Percentiles rank a stretch among this genome's conserved stretches.
Evolutionary conservation across 305 asterid species (phyloP).

Genomic region (Fraxinus platypoda): DNA sequence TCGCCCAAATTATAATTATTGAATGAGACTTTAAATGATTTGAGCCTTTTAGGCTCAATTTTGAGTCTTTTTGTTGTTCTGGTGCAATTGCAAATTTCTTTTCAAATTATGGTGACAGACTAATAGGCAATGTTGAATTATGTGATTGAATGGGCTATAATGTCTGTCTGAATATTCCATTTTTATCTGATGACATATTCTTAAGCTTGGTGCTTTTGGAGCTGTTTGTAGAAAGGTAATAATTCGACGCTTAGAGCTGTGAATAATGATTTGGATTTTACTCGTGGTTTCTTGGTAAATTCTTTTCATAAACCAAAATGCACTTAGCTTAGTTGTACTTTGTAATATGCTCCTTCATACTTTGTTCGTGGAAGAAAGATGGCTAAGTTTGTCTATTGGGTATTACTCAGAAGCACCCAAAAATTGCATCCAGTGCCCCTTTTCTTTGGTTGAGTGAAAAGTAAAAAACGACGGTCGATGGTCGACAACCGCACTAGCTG

Average conservation of each 20-base stretch:
- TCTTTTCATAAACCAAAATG: too few species aligned
- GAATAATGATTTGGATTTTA: too few species aligned
- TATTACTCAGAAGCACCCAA: slow-evolving; percentile 52
- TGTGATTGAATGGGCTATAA: neutral
- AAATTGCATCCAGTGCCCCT: slow-evolving; percentile 42
- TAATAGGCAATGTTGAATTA: neutral
- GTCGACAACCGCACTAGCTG: too few species aligned
- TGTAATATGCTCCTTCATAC: slow-evolving; percentile 6
- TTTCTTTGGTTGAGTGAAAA: slow-evolving; percentile 18
- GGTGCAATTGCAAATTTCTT: neutral
- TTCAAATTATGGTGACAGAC: neutral
- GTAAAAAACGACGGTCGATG: too few species aligned
- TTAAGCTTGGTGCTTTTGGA: too few species aligned
- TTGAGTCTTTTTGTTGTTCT: neutral
- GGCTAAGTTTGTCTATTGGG: slow-evolving; percentile 5
- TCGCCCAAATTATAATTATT: too few species aligned
- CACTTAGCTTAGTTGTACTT: neutral
- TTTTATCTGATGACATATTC: neutral
- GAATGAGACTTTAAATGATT: too few species aligned
- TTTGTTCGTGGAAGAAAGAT: neutral
- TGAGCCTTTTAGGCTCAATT: too few species aligned
- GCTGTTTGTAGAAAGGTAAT: too few species aligned
- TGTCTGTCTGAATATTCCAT: neutral
- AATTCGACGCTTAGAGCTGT: too few species aligned
- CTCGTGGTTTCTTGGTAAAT: too few species aligned